Conservation (phyloP, 1,284 basidiomycete genomes). For the Hortiboletus rubellus region DNA sequence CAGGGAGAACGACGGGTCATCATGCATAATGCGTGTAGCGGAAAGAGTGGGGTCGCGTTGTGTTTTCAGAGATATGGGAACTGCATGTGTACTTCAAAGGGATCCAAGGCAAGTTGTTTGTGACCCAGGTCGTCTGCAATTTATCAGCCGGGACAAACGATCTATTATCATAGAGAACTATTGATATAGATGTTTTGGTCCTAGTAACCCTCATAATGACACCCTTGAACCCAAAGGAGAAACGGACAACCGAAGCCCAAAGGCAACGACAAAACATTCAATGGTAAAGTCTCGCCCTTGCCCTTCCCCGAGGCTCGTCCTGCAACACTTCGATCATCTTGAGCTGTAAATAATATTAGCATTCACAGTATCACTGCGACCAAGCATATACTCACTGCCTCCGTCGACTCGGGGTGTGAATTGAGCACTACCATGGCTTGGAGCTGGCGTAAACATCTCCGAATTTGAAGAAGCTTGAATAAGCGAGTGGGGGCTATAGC, state of each 20-base stretch:
- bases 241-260: background rate
- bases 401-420: background rate
- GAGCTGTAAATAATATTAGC: background rate
- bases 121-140: background rate
- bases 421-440: too few relatives aligned
- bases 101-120: slow-evolving; percentile 54
- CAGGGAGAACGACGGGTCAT: too few relatives aligned
- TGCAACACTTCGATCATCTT: slow-evolving; percentile 2
- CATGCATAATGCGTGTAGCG: background rate
- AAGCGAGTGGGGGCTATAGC: background rate
- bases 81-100: slow-evolving; percentile 88
- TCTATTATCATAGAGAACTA: background rate
- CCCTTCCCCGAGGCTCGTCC: background rate
- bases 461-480: background rate
- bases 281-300: background rate
- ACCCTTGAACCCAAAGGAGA: background rate
- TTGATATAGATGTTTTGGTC: background rate
- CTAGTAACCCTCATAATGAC: background rate
- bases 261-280: background rate
- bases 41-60: slow-evolving; percentile 51
- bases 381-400: background rate
- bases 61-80: slow-evolving; percentile 74
- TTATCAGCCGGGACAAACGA: too few relatives aligned
- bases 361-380: accelerated
- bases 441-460: background rate